Conservation (phyloP, 1,284 basidiomycete genomes). For the Bondarzewia mesenterica region DNA sequence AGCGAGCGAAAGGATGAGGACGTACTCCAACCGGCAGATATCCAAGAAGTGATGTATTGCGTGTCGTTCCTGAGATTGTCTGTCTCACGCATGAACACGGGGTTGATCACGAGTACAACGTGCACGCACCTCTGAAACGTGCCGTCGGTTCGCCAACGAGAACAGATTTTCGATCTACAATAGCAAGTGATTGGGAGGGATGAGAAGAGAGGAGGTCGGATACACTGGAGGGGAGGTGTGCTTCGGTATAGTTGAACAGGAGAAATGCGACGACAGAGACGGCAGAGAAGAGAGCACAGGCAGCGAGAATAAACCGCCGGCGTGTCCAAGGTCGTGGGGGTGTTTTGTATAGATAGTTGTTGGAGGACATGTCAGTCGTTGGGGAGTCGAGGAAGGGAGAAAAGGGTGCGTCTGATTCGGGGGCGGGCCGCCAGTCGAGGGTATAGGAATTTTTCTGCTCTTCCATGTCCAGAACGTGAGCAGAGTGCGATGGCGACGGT, state of each 20-base stretch:
- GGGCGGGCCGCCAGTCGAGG: neutral
- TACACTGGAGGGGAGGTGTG: conserved; percentile 12
- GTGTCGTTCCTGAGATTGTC: conserved; percentile 49
- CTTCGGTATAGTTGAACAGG: conserved; percentile 22
- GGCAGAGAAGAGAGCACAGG: conserved; percentile 21
- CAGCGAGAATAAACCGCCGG: conserved; percentile 18
- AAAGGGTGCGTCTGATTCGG: conserved; percentile 20
- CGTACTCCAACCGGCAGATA: conserved; percentile 65
- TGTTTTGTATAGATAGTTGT: conserved; percentile 6
- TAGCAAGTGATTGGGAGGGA: conserved; percentile 16
- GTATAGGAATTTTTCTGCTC: neutral
- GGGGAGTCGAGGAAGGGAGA: conserved; percentile 17
- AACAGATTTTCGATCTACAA: conserved; percentile 24
- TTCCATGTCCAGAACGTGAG: neutral
- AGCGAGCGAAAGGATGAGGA: conserved; percentile 4
- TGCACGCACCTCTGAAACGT: conserved; percentile 40
- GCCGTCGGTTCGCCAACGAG: conserved; percentile 43
- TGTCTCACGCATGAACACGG: conserved; percentile 12
- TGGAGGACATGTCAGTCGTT: conserved; percentile 9
- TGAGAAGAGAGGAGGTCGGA: conserved; percentile 4
- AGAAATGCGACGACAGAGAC: conserved; percentile 22
- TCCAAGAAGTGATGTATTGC: conserved; percentile 62
- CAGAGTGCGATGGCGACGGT: too few species aligned
- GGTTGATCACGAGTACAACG: neutral
- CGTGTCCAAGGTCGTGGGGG: conserved; percentile 11